Base-by-base conservation (phyloP, 495 filamentous ascomycete species). In the Coniosporium apollinis region DNA sequence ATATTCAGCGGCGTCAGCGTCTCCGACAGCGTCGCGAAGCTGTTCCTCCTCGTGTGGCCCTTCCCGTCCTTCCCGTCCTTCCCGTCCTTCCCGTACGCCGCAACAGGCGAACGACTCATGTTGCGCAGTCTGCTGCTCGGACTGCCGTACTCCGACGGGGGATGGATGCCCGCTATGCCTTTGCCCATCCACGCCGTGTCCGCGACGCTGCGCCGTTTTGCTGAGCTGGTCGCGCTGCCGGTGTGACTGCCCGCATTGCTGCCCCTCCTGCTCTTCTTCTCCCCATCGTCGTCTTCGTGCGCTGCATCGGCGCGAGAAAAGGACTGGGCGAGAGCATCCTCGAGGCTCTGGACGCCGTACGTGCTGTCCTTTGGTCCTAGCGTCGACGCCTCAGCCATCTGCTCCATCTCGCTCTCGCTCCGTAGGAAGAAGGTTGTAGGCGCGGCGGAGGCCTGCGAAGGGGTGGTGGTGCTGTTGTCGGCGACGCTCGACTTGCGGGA, bases 301-400 rank as follows among this genome's bases (percentile, higher is more conserved):
- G 38, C 43, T 25, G 52, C 51, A 22, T 66, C 50, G 5, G 43
- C 39, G n/a, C n/a, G n/a, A n/a, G n/a, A n/a, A 33, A 46, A 43
- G 5, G 44, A 44, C n/a, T 55, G 55, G 18, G 57, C 56, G 19
- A 70, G 56, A 8, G 66, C 68, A 17, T 71, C 72, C 32, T 67
- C 64, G 10, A 80, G 54, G 41, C 73, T 79, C 44, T 74, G 64
- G 5, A 82, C 70, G 4, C 76, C 76, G 45, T 67, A 78, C 35
- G 59, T 65, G 43, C 60, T 71, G 37, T 65, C 43, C 34, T 32
- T 16, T 10, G 19, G 36, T 14, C 19, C 28, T 8, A 11, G 37
- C 28, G 30, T 51, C 41, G 39, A 36, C 19, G 41, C 39, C 16
- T 33, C 39, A 28, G 37, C 18, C 16, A 35, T 34, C 26, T 42